Conservation (phyloP, 495 filamentous ascomycete genomes). For the Acidomyces sp. region DNA sequence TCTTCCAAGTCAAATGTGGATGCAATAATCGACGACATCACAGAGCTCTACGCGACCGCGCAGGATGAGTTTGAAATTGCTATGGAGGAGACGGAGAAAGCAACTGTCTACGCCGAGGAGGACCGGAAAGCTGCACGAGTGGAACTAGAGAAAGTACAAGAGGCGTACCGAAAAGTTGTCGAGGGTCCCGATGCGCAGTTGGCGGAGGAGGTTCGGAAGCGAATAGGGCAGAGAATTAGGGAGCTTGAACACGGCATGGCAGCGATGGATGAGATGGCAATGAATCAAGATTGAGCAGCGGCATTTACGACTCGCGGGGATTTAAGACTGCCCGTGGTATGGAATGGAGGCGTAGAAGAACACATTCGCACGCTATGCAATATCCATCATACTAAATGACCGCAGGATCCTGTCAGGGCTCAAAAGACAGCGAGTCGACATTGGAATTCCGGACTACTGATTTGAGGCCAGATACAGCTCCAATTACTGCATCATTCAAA, state of each 20-base stretch:
- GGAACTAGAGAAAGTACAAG: slow-evolving; percentile 37
- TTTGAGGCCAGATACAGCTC: too few species aligned
- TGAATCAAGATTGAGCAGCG: slow-evolving; percentile 22
- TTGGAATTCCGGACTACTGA: too few species aligned
- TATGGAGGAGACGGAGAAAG: slow-evolving; percentile 41
- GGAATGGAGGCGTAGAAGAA: too few species aligned
- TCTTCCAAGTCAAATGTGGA: slow-evolving; percentile 28
- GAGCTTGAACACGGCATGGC: slow-evolving; percentile 41
- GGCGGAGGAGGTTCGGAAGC: slow-evolving; percentile 37
- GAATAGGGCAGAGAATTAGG: slow-evolving; percentile 38
- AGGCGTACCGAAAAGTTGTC: slow-evolving; percentile 33
- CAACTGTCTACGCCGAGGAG: slow-evolving; percentile 39
- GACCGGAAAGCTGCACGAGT: slow-evolving; percentile 41
- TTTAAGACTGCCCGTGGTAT: too few species aligned
- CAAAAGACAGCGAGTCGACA: too few species aligned
- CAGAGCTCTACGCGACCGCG: slow-evolving; percentile 36
- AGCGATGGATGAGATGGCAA: slow-evolving; percentile 36
- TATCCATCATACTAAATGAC: too few species aligned
- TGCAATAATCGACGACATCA: slow-evolving; percentile 33
- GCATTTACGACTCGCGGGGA: too few species aligned
- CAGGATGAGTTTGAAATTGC: slow-evolving; percentile 46
- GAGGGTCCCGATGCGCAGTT: slow-evolving; percentile 25
- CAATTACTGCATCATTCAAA: neutral
- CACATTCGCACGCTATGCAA: too few species aligned
- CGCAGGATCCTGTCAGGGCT: too few species aligned